Conservation (phyloP, 768 basidiomycete genomes). For the Suillus lakei region DNA sequence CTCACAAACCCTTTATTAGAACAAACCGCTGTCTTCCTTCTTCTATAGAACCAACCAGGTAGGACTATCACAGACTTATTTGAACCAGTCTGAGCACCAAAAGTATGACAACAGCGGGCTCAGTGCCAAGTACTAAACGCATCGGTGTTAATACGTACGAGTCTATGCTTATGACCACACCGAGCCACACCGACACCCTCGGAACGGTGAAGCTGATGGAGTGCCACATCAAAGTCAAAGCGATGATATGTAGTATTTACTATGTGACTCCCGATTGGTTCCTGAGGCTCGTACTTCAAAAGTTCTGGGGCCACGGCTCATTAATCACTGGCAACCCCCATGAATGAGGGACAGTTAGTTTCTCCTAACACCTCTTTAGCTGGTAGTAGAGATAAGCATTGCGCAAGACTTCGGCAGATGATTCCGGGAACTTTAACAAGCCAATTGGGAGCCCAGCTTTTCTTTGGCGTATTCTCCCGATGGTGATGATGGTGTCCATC, state of each 20-base stretch:
- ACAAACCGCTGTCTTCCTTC: background rate
- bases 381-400: background rate
- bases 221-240: background rate
- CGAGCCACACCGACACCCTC: background rate
- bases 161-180: background rate
- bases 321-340: background rate
- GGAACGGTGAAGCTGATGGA: background rate
- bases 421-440: background rate
- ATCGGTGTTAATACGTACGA: background rate
- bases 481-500: background rate
- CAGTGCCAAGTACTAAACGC: background rate
- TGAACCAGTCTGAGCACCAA: background rate
- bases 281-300: background rate
- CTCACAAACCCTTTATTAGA: background rate
- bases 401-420: background rate
- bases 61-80: background rate
- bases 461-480: background rate
- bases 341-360: background rate
- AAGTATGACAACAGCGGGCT: background rate
- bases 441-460: background rate
- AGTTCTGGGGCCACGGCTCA: background rate
- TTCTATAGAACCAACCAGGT: background rate
- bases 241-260: background rate
- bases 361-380: background rate
- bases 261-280: background rate